Evolutionary conservation across 495 filamentous ascomycete species (phyloP).

Genomic region (Tuber borchii): DNA sequence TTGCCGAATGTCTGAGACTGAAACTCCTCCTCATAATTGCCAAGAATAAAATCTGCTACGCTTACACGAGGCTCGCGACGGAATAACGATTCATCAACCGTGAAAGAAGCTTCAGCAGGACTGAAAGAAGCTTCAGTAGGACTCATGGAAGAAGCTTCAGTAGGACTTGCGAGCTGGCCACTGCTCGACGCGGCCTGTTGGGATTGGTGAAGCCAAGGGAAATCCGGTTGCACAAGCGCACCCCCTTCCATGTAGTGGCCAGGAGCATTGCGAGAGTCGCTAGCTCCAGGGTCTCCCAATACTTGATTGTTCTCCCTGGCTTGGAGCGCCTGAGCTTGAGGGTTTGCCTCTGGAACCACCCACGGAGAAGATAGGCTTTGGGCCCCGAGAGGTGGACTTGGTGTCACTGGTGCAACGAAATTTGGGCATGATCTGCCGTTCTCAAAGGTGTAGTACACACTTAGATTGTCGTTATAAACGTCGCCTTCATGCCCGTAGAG

Average conservation of each 20-base stretch:
- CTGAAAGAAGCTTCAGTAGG: too few relatives aligned
- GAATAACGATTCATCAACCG: not conserved
- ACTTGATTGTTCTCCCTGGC: not conserved
- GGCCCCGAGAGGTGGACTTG: not conserved
- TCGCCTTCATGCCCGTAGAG: not conserved
- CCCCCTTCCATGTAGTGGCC: not conserved
- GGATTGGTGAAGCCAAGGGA: not conserved
- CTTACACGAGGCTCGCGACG: not conserved
- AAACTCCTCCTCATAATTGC: too few relatives aligned
- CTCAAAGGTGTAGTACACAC: not conserved
- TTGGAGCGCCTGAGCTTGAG: not conserved
- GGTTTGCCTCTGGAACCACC: not conserved
- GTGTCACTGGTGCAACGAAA: not conserved
- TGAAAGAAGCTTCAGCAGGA: not conserved
- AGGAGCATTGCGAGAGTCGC: fast-evolving
- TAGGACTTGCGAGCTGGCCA: not conserved
- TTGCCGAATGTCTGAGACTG: not conserved
- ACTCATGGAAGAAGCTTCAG: not conserved
- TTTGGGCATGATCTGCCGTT: not conserved
- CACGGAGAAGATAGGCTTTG: not conserved
- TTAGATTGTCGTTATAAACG: not conserved
- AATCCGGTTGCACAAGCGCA: not conserved
- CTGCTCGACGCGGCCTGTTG: not conserved
- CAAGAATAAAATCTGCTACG: not conserved
- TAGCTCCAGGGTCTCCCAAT: too few relatives aligned